Base-by-base conservation (phyloP, 2,329 filamentous ascomycete genomes). In the Aspergillus ochraceus region DNA sequence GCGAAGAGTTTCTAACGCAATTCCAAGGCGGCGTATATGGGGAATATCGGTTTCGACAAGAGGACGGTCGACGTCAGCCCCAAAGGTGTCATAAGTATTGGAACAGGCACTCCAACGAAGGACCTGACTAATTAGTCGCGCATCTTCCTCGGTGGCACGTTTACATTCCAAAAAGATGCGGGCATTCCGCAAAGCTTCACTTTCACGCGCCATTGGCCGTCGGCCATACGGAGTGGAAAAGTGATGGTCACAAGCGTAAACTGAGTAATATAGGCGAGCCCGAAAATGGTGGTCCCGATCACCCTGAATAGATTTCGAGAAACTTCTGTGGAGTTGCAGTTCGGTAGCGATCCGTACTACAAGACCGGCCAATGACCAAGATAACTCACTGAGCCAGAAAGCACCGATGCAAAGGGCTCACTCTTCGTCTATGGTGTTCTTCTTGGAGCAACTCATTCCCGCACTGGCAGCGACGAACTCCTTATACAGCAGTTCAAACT, bases 381-480 rank as follows among this genome's bases (percentile, higher is more conserved):
- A 71, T 4, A 82, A 72, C 57, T 82, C 79, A 54, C 77, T 76
- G 0, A 83, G 71, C 80, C 80, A 83, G 61, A 81, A 82, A 12
- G 79, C 76, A 17, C 76, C 80, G 29, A 82, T 77, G 54, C 80
- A 82, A 26, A 83, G 69, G 0, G 77, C 81, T 30, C 79, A 72
- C 29, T 83, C 70, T 56, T 78, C 76, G 55, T 82, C 79, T 46
- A 75, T 70, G 59, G 78, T 76, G 26, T 77, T 71, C 20, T 76
- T 73, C n/a, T 74, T 70, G 54, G 78, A 77, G 47, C 11, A 36
- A 36, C 81, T 81, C 69, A 80, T 77, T 9, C 76, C 74, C n/a
- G 73, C 22, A 19, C 42, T 20, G 12, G 29, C 14, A 39, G 39
- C 12, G 39, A 47, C 26, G n/a, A 79, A 81, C 63, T 81, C 80